phyloP scores from a whole-genome alignment of 306 rosid species.

The Pyrus communis region DNA sequence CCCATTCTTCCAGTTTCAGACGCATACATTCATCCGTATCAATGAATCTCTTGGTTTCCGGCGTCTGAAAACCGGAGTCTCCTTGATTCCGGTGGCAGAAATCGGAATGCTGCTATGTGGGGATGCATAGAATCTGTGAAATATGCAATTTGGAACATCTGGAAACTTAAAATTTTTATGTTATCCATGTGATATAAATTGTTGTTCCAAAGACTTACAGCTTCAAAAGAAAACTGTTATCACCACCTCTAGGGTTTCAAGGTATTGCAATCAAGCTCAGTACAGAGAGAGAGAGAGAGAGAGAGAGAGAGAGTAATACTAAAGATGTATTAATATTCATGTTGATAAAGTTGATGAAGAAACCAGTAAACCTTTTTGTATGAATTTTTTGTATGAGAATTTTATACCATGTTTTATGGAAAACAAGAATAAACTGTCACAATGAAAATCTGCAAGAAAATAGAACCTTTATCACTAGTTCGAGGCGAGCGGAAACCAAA shows the following conservation, averaged over 20 bases:
- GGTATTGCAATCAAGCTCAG: no score
- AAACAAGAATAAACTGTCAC: neutral
- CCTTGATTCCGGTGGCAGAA: no score
- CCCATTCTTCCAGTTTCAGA: neutral
- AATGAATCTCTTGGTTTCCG: neutral
- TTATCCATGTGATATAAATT: no score
- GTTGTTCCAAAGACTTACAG: no score
- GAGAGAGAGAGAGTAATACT: neutral
- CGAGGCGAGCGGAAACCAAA: neutral
- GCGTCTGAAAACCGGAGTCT: neutral
- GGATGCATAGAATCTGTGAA: neutral
- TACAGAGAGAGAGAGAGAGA: neutral
- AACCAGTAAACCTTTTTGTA: conserved; percentile 6
- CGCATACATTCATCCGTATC: neutral
- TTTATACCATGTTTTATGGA: neutral
- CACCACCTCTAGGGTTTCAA: neutral
- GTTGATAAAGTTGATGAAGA: neutral
- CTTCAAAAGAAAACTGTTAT: neutral
- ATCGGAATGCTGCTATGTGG: neutral
- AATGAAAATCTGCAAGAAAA: neutral
- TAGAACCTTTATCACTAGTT: conserved; percentile 4
- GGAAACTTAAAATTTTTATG: no score
- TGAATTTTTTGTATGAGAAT: conserved; percentile 18
- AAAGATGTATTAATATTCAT: neutral
- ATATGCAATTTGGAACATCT: neutral